Base-by-base conservation (phyloP, 345 rosid genomes). In the Psidium guajava region DNA sequence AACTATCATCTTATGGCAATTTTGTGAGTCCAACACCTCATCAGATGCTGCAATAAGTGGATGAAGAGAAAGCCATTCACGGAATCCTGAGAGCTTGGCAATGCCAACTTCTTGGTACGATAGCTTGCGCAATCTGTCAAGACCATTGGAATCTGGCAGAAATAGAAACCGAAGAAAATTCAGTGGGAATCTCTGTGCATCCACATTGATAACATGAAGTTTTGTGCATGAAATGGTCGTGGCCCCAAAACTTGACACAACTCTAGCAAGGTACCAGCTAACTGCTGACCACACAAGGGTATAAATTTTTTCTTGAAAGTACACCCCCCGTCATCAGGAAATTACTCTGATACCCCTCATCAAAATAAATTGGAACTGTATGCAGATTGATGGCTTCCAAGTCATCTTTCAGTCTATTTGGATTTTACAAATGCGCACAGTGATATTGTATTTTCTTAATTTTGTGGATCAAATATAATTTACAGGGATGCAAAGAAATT, bases 61-160 rank as follows among this genome's bases (percentile, higher is more conserved):
- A 84, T 97, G 98, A 87, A 95, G 90, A 85, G 94, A 94, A 87
- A 97, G 89, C 99, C 99, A 97, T 88, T 95, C 93, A 84, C 91
- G 90, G 88, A 95, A 93, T 40, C 95, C 96, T 74, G 94, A 87
- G 80, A 97, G 93, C 91, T 97, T 95, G 85, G 99, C 98, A 88
- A 97, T 88, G 83, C 99, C 99, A 86, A 97, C 95, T 95, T 97
- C 98, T 87, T 94, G 97, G 88, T 85, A 85, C 44, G 98, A 92
- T 84, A 97, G 94, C 85, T 94, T 83, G 69, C 87, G 86, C 51
- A 88, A 86, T 82, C 56, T 85, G 85, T 87, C 85, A 84, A 47
- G 64, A 81, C 74, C 87, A 13, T 83, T 89, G 85, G 86, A 86
- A 86, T 83, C 99, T 96, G 58, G 57, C 54, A 82, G 56, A 82